These are phyloP conservation scores for Rhodotorula glutinis DNA, from an alignment of 1,284 basidiomycete species.

Conservation along the genomic window DNA sequence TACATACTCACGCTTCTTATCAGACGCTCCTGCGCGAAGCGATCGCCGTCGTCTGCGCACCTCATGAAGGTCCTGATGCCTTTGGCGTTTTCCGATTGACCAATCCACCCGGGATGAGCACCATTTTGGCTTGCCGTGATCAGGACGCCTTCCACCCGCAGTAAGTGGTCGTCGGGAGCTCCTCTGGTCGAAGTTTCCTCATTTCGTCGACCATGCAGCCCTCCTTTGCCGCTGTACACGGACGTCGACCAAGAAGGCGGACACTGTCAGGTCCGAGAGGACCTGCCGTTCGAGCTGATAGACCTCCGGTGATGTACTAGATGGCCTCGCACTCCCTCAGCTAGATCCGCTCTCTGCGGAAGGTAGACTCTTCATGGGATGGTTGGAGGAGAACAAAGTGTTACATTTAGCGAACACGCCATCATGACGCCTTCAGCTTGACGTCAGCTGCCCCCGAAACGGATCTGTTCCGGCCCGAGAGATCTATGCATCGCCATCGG, in stretches of 20 bases:
- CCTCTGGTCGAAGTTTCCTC: conserved; percentile 5
- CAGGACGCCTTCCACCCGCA: conserved; percentile 81
- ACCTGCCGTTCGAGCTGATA: conserved; percentile 68
- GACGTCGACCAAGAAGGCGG: conserved; percentile 27
- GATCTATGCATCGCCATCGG: conserved; percentile 60
- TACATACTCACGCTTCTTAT: conserved; percentile 83
- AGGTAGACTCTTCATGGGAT: no score
- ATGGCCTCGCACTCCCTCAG: no score
- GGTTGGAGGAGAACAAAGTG: no score
- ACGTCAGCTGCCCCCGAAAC: no score
- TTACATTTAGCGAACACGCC: no score
- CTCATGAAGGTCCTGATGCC: conserved; percentile 52
- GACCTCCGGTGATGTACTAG: conserved; percentile 63
- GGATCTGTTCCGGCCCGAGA: background rate
- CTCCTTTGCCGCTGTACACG: conserved; percentile 34
- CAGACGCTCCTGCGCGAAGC: conserved; percentile 83
- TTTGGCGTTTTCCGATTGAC: conserved; percentile 56
- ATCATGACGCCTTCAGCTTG: no score
- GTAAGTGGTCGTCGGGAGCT: conserved; percentile 46
- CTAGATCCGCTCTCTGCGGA: no score
- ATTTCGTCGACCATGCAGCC: conserved; percentile 8
- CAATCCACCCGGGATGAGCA: conserved; percentile 72
- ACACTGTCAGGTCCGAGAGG: conserved; percentile 53
- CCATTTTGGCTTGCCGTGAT: conserved; percentile 63
- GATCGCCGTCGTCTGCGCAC: conserved; percentile 85